Conservation (phyloP, 2,329 filamentous ascomycete species). For the Aspergillus costaricaensis region DNA sequence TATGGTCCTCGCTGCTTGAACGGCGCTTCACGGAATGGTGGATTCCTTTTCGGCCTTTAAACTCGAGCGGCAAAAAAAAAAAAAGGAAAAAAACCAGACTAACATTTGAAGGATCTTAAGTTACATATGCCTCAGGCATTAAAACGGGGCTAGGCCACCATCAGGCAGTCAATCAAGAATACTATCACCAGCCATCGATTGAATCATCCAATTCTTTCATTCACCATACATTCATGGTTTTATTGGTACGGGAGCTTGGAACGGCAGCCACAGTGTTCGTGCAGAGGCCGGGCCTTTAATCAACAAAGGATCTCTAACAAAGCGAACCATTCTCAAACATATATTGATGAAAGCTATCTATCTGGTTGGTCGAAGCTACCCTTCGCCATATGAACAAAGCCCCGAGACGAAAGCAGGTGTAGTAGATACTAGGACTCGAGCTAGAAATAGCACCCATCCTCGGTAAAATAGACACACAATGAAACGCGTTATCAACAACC, state of each 20-base stretch:
- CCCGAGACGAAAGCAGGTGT: not conserved
- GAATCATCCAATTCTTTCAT: not conserved
- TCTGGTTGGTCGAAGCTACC: not conserved
- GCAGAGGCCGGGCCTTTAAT: not conserved
- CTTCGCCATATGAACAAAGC: not conserved
- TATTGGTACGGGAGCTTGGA: not conserved
- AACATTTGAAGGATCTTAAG: not conserved
- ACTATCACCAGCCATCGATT: too few species aligned
- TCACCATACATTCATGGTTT: not conserved
- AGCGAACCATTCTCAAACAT: not conserved
- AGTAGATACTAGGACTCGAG: not conserved
- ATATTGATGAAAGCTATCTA: not conserved
- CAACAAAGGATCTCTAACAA: not conserved
- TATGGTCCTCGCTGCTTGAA: constrained; percentile 15
- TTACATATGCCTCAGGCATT: constrained; percentile 6
- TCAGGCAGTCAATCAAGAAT: not conserved
- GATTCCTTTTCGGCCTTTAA: constrained; percentile 1
- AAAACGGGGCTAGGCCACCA: not conserved
- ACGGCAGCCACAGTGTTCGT: not conserved
- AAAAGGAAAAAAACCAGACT: not conserved
- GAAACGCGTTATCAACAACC: constrained; percentile 6
- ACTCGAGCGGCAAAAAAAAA: constrained; percentile 9
- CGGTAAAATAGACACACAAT: not conserved
- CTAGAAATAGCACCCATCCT: not conserved
- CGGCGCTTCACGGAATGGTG: constrained; percentile 10